Evolutionary conservation across 208 protist genomes (phyloP), one percentile per base, ranked within the genome.

Genomic region (Crithidia mellificae): DNA sequence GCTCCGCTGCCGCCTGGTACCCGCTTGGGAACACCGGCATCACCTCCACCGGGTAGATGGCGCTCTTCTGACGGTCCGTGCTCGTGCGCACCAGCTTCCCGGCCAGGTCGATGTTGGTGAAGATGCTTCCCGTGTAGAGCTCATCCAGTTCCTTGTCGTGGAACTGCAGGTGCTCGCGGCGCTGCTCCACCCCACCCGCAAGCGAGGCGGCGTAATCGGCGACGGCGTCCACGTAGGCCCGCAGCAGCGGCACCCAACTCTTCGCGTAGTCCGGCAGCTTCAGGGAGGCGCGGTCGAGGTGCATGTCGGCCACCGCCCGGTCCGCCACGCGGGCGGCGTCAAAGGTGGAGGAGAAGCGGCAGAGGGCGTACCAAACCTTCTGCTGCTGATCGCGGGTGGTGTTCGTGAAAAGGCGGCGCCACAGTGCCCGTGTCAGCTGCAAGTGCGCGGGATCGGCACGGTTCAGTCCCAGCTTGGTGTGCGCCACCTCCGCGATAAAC

Each of bases 21-120:
- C 71, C 81, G 39, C 72, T 80, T 6, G 88, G 88, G 68, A 76
- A 94, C 25, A 94, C 74, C 6, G 88, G 88, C 43, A 86, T 38
- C 58, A 94, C 85, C 62, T 90, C 85, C 17, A 91, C 85, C 12
- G 88, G 88, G 68, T 83, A 94, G 27, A 94, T 77, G 68, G 71
- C 32, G 70, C 17, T 68, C 63, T 76, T 76, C 56, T 64, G 55
- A 7, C 70, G 70, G 20, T 84, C 77, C 6, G 57, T 64, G 32
- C 83, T 77, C 43, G 66, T 74, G 41, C 83, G 82, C 19, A 62
- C 77, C 56, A 93, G 74, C 59, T 62, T 59, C n/a, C 58, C 58
- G 22, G 72, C 80, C 53, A 76, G 49, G 54, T 73, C 67, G 15
- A 93, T 54, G 43, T 93, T 83, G 15, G 82, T 80, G 57, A 73